A percentile compares a stretch with the other conserved stretches of the same genome.
These are phyloP conservation scores for Telfairia occidentalis DNA, from an alignment of 331 rosid genomes.

Conservation along the genomic window DNA sequence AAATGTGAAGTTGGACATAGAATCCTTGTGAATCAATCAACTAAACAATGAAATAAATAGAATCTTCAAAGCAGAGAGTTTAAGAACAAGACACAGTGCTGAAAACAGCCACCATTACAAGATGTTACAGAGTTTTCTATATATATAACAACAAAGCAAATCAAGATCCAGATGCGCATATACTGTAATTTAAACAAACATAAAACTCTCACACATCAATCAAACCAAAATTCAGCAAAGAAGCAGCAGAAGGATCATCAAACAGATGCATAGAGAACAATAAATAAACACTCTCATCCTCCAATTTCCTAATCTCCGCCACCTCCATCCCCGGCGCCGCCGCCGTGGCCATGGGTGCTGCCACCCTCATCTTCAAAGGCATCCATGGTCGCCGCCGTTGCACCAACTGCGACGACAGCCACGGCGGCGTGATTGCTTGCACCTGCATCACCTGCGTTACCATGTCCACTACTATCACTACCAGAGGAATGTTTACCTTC, in stretches of 20 bases:
- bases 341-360: conserved; percentile 6
- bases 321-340: neutral
- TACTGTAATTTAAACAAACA: neutral
- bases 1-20: neutral
- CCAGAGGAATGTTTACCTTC: conserved; percentile 11
- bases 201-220: conserved; percentile 3
- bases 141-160: neutral
- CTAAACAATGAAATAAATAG: neutral
- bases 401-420: neutral
- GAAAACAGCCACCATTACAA: neutral
- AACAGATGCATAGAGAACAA: neutral
- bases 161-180: neutral
- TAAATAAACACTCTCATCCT: neutral
- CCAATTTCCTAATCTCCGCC: neutral
- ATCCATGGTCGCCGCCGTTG: neutral
- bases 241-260: neutral
- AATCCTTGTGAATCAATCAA: neutral
- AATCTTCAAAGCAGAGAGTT: neutral
- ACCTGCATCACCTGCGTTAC: neutral
- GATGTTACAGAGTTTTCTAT: neutral
- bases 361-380: neutral
- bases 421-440: neutral
- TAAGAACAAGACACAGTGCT: neutral
- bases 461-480: conserved; percentile 11
- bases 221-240: neutral